A percentile compares a stretch with the other conserved stretches of the same genome.
These are phyloP conservation scores for Ricinus communis DNA, from an alignment of 345 rosid genomes.

Conservation along the genomic window DNA sequence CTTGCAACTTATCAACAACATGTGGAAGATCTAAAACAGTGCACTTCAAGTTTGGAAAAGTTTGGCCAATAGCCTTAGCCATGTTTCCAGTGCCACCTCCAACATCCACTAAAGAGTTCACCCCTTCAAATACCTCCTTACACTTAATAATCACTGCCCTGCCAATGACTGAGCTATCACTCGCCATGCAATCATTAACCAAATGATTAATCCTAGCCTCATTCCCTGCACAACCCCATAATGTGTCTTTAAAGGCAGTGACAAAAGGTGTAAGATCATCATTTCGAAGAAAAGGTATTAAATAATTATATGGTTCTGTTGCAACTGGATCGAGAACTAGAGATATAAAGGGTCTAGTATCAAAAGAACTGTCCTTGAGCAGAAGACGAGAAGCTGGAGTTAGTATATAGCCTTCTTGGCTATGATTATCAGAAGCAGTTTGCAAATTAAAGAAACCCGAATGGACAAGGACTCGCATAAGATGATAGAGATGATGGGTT, in stretches of 20 bases:
- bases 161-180: too few species aligned
- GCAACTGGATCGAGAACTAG: too few species aligned
- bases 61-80: slow-evolving; percentile 17
- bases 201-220: background rate
- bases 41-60: slow-evolving; percentile 17
- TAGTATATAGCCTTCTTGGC: slow-evolving; percentile 5
- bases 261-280: slow-evolving; percentile 12
- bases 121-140: slow-evolving; percentile 15
- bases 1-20: too few species aligned
- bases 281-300: too few species aligned
- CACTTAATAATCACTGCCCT: background rate
- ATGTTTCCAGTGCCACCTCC: slow-evolving; percentile 23
- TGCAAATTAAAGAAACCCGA: slow-evolving; percentile 2
- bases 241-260: background rate
- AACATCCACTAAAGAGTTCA: slow-evolving; percentile 24
- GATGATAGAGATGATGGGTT: too few species aligned
- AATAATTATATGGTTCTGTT: too few species aligned
- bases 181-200: slow-evolving; percentile 21
- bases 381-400: slow-evolving; percentile 8
- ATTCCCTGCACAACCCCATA: background rate
- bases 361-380: background rate
- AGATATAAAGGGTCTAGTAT: background rate
- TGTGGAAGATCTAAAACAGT: slow-evolving; percentile 24
- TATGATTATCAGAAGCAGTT: background rate
- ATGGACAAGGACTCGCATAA: background rate